Percentiles rank a stretch among this genome's conserved stretches.
Evolutionary conservation across 768 basidiomycete genomes (phyloP).

Genomic region (Pulveroboletus sp.): DNA sequence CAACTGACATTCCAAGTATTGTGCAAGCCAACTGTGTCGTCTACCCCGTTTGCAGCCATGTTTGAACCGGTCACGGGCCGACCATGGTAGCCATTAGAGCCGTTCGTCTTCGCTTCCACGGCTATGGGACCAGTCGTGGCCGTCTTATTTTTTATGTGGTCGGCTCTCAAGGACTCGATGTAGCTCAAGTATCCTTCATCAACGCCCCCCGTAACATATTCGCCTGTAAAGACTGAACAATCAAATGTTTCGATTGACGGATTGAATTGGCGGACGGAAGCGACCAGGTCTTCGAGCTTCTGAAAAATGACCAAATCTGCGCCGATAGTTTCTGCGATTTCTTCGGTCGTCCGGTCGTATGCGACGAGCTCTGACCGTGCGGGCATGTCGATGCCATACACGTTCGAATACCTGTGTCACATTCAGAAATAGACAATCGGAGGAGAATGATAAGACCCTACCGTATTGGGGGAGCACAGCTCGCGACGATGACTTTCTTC

Average conservation of each 20-base stretch:
- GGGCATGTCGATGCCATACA: conserved; percentile 99
- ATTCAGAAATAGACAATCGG: conserved; percentile 1
- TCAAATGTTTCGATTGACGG: conserved; percentile 76
- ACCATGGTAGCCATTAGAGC: conserved; percentile 15
- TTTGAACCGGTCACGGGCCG: conserved; percentile 31
- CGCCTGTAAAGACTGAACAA: conserved; percentile 96
- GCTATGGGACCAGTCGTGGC: conserved; percentile 29
- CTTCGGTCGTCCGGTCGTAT: conserved; percentile 63
- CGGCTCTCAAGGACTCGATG: conserved; percentile 76
- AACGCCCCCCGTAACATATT: conserved; percentile 94
- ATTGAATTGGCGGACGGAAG: conserved; percentile 85
- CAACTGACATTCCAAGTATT: conserved; percentile 58
- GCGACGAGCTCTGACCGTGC: conserved; percentile 93
- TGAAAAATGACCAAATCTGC: conserved; percentile 97
- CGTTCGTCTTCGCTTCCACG: conserved; percentile 34
- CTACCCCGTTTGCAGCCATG: conserved; percentile 57
- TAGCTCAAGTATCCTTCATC: conserved; percentile 75
- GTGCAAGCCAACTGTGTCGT: conserved; percentile 78
- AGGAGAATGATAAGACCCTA: conserved; percentile 27
- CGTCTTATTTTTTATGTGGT: conserved; percentile 68
- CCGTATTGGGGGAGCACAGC: conserved; percentile 96
- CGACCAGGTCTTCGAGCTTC: conserved; percentile 81
- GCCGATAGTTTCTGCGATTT: conserved; percentile 80
- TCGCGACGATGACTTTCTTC: conserved; percentile 92
- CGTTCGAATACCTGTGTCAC: conserved; percentile 71